Evolutionary conservation across 306 rosid species (phyloP), one percentile per base, ranked within the genome.

Genomic region (Trichosanthes truncata): DNA sequence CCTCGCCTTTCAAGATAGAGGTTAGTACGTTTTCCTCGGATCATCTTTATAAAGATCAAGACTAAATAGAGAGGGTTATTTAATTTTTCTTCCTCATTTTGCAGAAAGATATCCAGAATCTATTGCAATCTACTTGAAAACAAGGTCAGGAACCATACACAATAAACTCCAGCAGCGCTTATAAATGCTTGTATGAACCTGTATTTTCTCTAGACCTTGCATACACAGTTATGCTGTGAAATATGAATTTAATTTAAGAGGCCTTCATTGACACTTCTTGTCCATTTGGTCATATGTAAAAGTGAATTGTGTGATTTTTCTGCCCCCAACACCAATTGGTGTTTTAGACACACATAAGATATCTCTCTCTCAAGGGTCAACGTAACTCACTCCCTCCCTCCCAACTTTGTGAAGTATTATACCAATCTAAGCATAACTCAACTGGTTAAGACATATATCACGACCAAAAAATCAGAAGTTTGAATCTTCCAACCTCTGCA

Each of bases 1-100:
- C 98, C 20, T 49, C 96, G 45, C 97, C 98, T 83, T 82, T 87
- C 57, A 89, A 93, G 86, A 88, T 93, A 51, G 93, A 93, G 98
- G 98, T 93, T 77, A 63, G 88, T 76, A 76, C 26, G 15, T 20
- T 36, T 55, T 76, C 29, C 79, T 33, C 4, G 4, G 7, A 73
- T 73, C 43, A 8, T 15, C 38, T 76, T 55, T 12, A 46, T 74
- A 74, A 2, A 74, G 25, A 41, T 53, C 77, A 38, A 53, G 53
- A 49, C 45, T 26, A 29, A 17, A 48, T 9, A 26, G 20, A 73
- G 45, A 51, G 51, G 14, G 55, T 12, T n/a, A 38, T 25, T 66
- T 40, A 63, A 3, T 80, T 4, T 55, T 79, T 79, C 60, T 52
- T 25, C 83, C 80, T 76, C 84, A 61, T 78, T 82, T 73, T 85